Conservation (phyloP, 768 basidiomycete species). For the Auriculariales sp. region DNA sequence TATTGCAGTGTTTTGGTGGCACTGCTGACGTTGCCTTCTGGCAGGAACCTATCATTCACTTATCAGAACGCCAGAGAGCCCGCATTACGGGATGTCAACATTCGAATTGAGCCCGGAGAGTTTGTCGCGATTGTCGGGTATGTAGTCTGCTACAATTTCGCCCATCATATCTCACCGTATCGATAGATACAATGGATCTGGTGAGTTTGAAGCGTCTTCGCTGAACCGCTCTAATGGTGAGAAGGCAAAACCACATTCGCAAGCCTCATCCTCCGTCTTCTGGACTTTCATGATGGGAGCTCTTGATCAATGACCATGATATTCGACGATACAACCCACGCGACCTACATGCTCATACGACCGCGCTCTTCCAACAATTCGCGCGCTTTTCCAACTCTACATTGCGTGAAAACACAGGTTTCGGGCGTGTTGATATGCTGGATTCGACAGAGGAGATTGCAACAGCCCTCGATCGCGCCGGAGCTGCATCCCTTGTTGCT, state of each 20-base stretch:
- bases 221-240: neutral
- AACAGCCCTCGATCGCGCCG: slow-evolving; percentile 54
- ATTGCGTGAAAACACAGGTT: slow-evolving; percentile 72
- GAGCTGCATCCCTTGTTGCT: slow-evolving; percentile 50
- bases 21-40: slow-evolving; percentile 9
- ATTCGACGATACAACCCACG: slow-evolving; percentile 47
- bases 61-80: slow-evolving; percentile 64
- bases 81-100: slow-evolving; percentile 53
- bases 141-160: slow-evolving; percentile 76
- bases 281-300: slow-evolving; percentile 60
- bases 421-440: slow-evolving; percentile 58
- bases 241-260: slow-evolving; percentile 80
- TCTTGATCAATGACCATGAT: slow-evolving; percentile 58
- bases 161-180: slow-evolving; percentile 22
- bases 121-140: slow-evolving; percentile 75
- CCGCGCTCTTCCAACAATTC: slow-evolving; percentile 80
- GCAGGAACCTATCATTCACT: slow-evolving; percentile 51
- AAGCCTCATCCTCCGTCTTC: slow-evolving; percentile 62
- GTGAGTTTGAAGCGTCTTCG: no score
- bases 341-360: slow-evolving; percentile 60
- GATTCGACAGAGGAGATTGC: slow-evolving; percentile 40
- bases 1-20: neutral
- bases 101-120: slow-evolving; percentile 60
- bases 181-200: neutral
- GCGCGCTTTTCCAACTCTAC: slow-evolving; percentile 58